Conservation (phyloP, 2,329 filamentous ascomycete species). For the Basipetospora chlamydospora region DNA sequence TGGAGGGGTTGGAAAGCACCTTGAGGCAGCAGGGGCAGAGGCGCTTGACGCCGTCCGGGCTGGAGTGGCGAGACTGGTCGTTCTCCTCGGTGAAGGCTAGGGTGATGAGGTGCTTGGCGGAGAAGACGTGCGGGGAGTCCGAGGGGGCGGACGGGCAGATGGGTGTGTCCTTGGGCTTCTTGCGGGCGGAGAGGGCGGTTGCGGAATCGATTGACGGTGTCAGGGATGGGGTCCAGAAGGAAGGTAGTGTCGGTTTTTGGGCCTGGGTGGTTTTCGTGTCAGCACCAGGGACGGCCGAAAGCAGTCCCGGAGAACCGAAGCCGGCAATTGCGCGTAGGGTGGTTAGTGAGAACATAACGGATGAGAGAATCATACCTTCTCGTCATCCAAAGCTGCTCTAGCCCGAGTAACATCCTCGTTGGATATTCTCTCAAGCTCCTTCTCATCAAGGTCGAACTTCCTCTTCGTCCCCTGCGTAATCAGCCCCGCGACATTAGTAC, state of each 20-base stretch:
- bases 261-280: conserved; percentile 26
- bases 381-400: conserved; percentile 54
- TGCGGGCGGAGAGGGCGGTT: conserved; percentile 39
- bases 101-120: conserved; percentile 61
- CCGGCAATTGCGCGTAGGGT: not conserved
- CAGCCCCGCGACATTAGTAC: not conserved
- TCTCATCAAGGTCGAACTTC: conserved; percentile 57
- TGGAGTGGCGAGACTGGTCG: conserved; percentile 15
- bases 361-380: conserved; percentile 33
- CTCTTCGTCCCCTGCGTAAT: conserved; percentile 35
- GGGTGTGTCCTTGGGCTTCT: conserved; percentile 51
- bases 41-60: conserved; percentile 27
- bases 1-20: conserved; percentile 64
- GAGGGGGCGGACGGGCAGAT: conserved; percentile 62
- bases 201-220: conserved; percentile 42
- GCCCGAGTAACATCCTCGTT: conserved; percentile 55
- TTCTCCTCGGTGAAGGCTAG: conserved; percentile 65
- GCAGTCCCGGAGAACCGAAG: too few species aligned
- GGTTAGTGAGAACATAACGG: not conserved
- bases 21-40: conserved; percentile 81
- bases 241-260: conserved; percentile 56
- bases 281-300: too few species aligned
- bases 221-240: conserved; percentile 84
- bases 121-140: conserved; percentile 55
- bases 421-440: conserved; percentile 58